A percentile compares a stretch with the other conserved stretches of the same genome.
These are phyloP conservation scores for Thraustochytrium striatum DNA, from an alignment of 352 stramenopile species.

Conservation along the genomic window DNA sequence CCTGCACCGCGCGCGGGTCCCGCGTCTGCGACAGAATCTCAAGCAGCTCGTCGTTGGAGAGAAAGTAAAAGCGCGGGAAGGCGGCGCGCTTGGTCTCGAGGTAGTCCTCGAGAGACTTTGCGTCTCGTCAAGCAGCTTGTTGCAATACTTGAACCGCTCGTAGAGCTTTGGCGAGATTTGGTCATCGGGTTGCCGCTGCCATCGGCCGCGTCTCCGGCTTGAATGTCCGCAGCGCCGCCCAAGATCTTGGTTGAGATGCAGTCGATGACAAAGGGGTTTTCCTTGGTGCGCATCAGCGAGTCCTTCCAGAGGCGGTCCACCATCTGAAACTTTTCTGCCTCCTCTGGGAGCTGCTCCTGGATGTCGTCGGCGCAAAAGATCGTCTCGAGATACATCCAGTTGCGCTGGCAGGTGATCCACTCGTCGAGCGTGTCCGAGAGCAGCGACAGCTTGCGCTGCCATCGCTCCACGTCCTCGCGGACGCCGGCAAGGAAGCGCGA, in stretches of 20 bases:
- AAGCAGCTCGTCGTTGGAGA: constrained; percentile 89
- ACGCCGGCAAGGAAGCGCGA: constrained; percentile 58
- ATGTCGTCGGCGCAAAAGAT: constrained; percentile 93
- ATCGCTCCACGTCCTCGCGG: constrained; percentile 55
- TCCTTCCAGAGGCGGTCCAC: constrained; percentile 56
- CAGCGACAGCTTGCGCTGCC: constrained; percentile 81
- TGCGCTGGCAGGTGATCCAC: constrained; percentile 86
- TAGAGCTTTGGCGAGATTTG: constrained; percentile 57
- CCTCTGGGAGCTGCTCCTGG: constrained; percentile 88
- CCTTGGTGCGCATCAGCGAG: constrained; percentile 46
- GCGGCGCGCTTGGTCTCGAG: constrained; percentile 65
- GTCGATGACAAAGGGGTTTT: constrained; percentile 43
- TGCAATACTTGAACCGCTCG: constrained; percentile 54
- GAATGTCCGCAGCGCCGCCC: not conserved
- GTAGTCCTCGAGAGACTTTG: constrained; percentile 67
- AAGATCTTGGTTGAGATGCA: constrained; percentile 30
- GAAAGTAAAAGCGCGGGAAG: constrained; percentile 84
- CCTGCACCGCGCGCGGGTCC: constrained; percentile 86
- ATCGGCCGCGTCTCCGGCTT: not conserved
- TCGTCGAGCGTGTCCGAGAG: constrained; percentile 84
- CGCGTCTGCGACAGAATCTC: constrained; percentile 89
- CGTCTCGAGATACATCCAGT: constrained; percentile 91
- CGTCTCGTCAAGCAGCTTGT: constrained; percentile 65
- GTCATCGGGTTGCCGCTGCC: constrained; percentile 21
- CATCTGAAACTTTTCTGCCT: constrained; percentile 64